These are phyloP conservation scores for Phlyctochytrium bullatum DNA, from an alignment of 192 early-diverging fungal species.

Conservation along the genomic window DNA sequence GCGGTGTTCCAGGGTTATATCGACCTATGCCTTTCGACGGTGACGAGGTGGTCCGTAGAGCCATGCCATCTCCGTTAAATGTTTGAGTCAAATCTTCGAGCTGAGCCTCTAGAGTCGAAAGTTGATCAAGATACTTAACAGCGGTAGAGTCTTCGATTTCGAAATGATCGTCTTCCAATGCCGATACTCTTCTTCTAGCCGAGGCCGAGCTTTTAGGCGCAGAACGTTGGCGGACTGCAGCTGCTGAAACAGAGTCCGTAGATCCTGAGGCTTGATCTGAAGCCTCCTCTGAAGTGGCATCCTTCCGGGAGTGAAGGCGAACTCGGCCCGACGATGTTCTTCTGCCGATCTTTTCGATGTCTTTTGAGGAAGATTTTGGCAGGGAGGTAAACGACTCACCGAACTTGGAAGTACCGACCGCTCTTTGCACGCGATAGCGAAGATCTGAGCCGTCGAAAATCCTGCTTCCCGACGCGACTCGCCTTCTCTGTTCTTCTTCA, in stretches of 20 bases:
- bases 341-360: neutral
- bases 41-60: neutral
- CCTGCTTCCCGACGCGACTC: conserved; percentile 12
- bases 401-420: neutral
- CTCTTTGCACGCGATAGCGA: conserved; percentile 17
- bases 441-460: conserved; percentile 49
- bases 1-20: conserved; percentile 21
- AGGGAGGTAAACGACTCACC: neutral
- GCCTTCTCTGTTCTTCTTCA: conserved; percentile 17
- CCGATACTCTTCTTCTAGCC: neutral
- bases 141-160: conserved; percentile 19
- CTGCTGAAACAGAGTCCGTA: too few relatives aligned
- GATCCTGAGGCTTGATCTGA: too few relatives aligned
- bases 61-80: conserved; percentile 2
- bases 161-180: neutral
- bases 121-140: conserved; percentile 43
- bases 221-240: too few relatives aligned
- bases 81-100: conserved; percentile 37
- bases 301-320: neutral
- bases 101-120: conserved; percentile 45
- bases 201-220: neutral
- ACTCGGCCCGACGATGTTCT: neutral
- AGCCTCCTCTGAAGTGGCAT: too few relatives aligned
- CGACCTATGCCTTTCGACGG: conserved; percentile 13
- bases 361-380: neutral